Conservation (phyloP, 495 filamentous ascomycete species). For the Penicillium longicatenatum region DNA sequence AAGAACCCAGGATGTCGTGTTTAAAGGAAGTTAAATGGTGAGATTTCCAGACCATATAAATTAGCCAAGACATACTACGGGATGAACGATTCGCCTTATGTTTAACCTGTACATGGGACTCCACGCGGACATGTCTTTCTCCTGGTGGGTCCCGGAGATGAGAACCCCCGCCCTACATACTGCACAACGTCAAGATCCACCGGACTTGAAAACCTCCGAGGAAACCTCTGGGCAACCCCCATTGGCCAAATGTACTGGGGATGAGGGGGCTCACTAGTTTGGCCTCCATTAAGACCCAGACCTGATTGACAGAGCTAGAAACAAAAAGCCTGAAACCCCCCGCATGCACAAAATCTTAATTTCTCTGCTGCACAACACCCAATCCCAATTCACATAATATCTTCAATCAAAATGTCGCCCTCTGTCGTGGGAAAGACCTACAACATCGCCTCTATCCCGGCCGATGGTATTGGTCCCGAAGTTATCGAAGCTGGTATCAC, state of each 20-base stretch:
- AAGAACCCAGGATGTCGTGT: background rate
- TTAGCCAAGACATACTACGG: background rate
- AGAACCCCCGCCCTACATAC: background rate
- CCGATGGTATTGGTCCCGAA: conserved; percentile 58
- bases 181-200: background rate
- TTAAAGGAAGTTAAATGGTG: no score
- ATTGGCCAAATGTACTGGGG: conserved; percentile 9
- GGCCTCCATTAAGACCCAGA: conserved; percentile 9
- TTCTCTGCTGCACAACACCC: conserved; percentile 4
- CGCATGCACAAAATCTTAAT: conserved; percentile 15
- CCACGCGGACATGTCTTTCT: conserved; percentile 26
- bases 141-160: conserved; percentile 6
- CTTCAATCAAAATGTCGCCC: conserved; percentile 17
- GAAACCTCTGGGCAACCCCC: background rate
- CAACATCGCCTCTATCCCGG: conserved; percentile 54
- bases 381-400: background rate
- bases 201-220: conserved; percentile 22
- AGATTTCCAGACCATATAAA: background rate
- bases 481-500: conserved; percentile 51
- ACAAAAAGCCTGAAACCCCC: conserved; percentile 13
- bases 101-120: background rate
- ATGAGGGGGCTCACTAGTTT: background rate
- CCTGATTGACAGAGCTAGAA: conserved; percentile 4
- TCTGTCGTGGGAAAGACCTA: conserved; percentile 33
- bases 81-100: background rate